phyloP scores from a whole-genome alignment of 2,329 filamentous ascomycete species.

The Mycosphaerella sp. region DNA sequence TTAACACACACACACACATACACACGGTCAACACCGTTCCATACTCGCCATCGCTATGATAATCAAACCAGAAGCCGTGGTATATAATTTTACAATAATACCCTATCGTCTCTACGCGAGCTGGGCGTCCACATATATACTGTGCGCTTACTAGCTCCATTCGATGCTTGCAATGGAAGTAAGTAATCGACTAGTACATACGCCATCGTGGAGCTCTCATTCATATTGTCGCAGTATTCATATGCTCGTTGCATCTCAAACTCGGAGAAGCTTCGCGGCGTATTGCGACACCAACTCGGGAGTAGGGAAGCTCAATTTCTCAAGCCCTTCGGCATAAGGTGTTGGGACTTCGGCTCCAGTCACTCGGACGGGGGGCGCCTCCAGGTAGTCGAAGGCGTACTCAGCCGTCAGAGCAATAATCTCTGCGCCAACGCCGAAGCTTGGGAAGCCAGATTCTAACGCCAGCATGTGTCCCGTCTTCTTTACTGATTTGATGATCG shows the following conservation, averaged over 20 bases:
- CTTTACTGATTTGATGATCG: constrained; percentile 96
- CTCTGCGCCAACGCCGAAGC: constrained; percentile 87
- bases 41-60: constrained; percentile 22
- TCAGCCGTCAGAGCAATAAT: constrained; percentile 94
- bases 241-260: constrained; percentile 42
- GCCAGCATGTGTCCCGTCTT: constrained; percentile 90
- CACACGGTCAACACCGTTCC: constrained; percentile 12
- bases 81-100: too few relatives aligned
- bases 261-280: constrained; percentile 77
- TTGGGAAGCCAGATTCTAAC: constrained; percentile 93
- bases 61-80: constrained; percentile 17
- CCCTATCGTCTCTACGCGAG: constrained; percentile 16
- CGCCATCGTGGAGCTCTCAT: constrained; percentile 3
- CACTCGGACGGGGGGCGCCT: constrained; percentile 86
- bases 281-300: constrained; percentile 82
- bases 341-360: constrained; percentile 97
- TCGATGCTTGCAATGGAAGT: too few relatives aligned
- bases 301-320: constrained; percentile 92
- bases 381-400: constrained; percentile 96
- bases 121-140: background rate
- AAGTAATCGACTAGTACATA: background rate
- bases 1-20: too few relatives aligned
- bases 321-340: constrained; percentile 85
- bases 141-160: background rate
- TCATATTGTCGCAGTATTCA: background rate